Base-by-base conservation (phyloP, 2,329 filamentous ascomycete species). In the Seiridium cupressi region DNA sequence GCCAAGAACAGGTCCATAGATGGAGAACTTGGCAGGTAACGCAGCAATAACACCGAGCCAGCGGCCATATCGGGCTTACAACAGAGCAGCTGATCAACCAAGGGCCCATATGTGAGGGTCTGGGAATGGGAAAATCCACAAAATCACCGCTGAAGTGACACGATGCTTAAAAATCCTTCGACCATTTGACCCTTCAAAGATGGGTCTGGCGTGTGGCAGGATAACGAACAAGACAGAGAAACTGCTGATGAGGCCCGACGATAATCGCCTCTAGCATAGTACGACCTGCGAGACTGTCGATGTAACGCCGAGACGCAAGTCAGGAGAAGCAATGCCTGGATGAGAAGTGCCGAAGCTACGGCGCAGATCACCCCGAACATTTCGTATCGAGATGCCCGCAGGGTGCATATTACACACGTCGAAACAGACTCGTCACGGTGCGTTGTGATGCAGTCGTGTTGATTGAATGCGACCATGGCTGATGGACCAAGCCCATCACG, bases 361-460 rank as follows among this genome's bases (percentile, higher is more conserved):
- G 38, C 46, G 57, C 57, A 59, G 57, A 59, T 59, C 57, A 46
- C 44, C 44, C 61, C 68, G 70, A n/a, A 38, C 18, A 9, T 55
- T 35, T 38, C 49, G 49, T 53, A 38, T 53, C 31, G 31, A 35
- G 38, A n/a, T 34, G 18, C 34, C 32, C 35, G 34, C 49, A 40
- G 32, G 49, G 49, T 32, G 34, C 36, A 44, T 55, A 35, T 11
- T 18, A 42, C 38, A 44, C 38, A 32, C 4, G 10, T 32, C 40
- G 40, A 31, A 44, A 32, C 40, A 55, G 53, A 34, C 44, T 54
- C 18, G 42, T 32, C n/a, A 13, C 7, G 18, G 18, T 9, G 31
- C 53, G 8, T 35, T 34, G n/a, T 32, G 32, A 4, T 34, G 32
- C 49, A 18, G 3, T 49, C 32, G 32, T 35, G 18, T 31, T 40